Base-by-base conservation (phyloP, 2,329 filamentous ascomycete species). In the Alternaria rosae region DNA sequence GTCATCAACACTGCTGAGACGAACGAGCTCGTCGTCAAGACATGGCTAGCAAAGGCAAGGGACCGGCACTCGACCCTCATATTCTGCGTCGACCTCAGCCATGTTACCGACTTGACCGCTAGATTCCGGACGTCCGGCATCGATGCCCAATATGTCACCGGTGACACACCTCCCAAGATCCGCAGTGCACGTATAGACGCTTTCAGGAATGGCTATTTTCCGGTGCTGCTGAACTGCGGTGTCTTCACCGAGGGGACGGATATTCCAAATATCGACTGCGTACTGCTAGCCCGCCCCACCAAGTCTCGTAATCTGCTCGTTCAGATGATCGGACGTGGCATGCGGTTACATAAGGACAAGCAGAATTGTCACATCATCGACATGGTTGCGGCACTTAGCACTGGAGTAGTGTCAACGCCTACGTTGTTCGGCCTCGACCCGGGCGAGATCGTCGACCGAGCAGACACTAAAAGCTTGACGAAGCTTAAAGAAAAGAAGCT, bases 231-330 rank as follows among this genome's bases (percentile, higher is more conserved):
- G 54, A 99, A 99, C 76, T 98, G 95, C 74, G 94, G 94, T 9
- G 92, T 99, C 42, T 98, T 97, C 74, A 98, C 94, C 0, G 95
- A 99, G 81, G 95, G 95, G 3, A 99, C 95, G 1, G 95, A 99
- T 74, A 97, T 99, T 30, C 95, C 96, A 6, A 97, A 97, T 76
- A 92, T 99, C 68, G 95, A 99, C 81, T 98, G 95, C 75, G 88
- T 99, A 23, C 76, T 99, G 9, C 85, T 99, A 9, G 93, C 91
- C 4, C 85, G 95, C 23, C 95, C 95, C 0, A 99, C 95, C 1
- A 89, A 90, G 69, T 98, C 95, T 15, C 89, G 92, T n/a, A 98
- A 97, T 70, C 83, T 99, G 3, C 87, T 99, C 1, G 89, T 98
- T 1, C 95, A 99, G 79, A 99, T 99, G 95, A 97, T 99, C 64